These are phyloP conservation scores for Pyrus hybrid DNA, from an alignment of 331 rosid species.

Conservation along the genomic window DNA sequence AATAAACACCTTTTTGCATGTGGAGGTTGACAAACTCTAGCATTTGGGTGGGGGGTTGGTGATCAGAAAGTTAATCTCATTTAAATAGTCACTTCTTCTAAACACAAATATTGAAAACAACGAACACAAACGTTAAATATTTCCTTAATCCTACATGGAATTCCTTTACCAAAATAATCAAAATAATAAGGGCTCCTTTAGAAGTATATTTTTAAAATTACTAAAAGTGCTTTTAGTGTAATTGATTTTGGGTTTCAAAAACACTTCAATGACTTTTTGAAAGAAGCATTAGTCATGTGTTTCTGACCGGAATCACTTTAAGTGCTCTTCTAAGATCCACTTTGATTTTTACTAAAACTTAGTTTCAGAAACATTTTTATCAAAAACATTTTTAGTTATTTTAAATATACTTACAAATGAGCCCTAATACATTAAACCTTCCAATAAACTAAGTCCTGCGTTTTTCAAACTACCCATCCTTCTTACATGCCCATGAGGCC, in stretches of 20 bases:
- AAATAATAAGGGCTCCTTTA: not conserved
- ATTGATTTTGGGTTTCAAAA: no score
- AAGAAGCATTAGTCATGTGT: no score
- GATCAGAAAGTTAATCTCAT: constrained; percentile 2
- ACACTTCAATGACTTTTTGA: no score
- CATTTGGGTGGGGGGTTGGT: constrained; percentile 23
- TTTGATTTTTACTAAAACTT: no score
- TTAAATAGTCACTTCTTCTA: not conserved
- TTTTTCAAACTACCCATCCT: constrained; percentile 24
- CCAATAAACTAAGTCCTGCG: not conserved
- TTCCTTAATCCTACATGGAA: constrained; percentile 36
- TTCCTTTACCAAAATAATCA: constrained; percentile 23
- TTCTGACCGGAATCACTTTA: no score
- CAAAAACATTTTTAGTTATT: no score
- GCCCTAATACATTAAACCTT: not conserved
- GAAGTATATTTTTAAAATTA: no score
- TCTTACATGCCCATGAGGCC: not conserved
- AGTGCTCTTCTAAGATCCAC: no score
- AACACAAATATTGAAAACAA: not conserved
- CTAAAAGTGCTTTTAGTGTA: rapidly evolving
- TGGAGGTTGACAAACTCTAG: constrained; percentile 52
- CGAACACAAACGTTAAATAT: constrained; percentile 11
- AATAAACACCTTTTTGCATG: constrained; percentile 37
- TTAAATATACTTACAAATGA: no score
- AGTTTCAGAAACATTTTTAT: no score